Conservation (phyloP, 805 yeast species). For the Metschnikowia sp. region DNA sequence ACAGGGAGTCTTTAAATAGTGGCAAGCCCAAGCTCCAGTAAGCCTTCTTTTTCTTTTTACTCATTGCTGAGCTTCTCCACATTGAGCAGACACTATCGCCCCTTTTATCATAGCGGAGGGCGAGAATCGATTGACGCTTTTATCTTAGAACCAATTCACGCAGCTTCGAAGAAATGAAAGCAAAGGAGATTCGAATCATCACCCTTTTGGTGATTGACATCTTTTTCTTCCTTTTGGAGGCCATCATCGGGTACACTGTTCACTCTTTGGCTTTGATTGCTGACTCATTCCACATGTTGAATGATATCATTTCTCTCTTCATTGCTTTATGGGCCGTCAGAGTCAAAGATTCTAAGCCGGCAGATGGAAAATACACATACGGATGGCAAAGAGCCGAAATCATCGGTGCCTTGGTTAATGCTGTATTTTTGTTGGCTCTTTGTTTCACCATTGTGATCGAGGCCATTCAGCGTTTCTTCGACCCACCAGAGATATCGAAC, state of each 20-base stretch:
- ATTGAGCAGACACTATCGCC: background rate
- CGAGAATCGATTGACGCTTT: background rate
- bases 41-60: background rate
- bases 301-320: slow-evolving; percentile 83
- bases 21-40: too few relatives aligned
- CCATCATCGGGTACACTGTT: slow-evolving; percentile 82
- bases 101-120: too few relatives aligned
- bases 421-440: slow-evolving; percentile 86
- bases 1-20: too few relatives aligned
- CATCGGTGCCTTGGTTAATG: slow-evolving; percentile 89
- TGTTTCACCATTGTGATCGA: slow-evolving; percentile 91
- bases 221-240: slow-evolving; percentile 79
- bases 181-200: slow-evolving; percentile 69
- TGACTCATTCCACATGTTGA: slow-evolving; percentile 96
- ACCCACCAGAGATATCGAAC: slow-evolving; percentile 73
- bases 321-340: slow-evolving; percentile 96
- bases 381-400: slow-evolving; percentile 99
- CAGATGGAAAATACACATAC: slow-evolving; percentile 87
- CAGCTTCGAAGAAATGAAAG: slow-evolving; percentile 25
- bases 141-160: background rate
- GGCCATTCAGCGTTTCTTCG: slow-evolving; percentile 83
- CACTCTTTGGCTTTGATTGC: slow-evolving; percentile 94
- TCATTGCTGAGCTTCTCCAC: background rate
- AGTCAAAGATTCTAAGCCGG: slow-evolving; percentile 76
- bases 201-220: slow-evolving; percentile 74